Base-by-base conservation (phyloP, 257 asterid species). In the Solanum lycopersicoides region DNA sequence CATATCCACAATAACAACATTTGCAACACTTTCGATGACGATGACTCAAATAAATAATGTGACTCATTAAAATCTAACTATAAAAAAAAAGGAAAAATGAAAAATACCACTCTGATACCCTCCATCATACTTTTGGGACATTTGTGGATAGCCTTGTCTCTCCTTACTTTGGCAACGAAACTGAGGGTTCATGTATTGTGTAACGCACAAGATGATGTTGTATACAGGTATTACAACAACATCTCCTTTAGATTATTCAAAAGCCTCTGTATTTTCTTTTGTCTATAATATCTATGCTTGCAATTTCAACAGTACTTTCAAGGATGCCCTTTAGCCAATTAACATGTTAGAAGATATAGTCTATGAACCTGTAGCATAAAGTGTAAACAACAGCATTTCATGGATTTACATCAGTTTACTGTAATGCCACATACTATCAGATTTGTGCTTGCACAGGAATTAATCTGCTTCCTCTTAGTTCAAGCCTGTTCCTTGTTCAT, bases 111-210 rank as follows among this genome's bases (percentile, higher is more conserved):
- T 35, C 39, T 1, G 39, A 35, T 35, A 1, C 7, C 39, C 39
- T 35, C 39, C 39, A 35, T 35, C 39, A 35, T 35, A 0, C 39
- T 5, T 35, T 35, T 35, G 7, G 11, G 37, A 74, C 20, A 12
- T 74, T 74, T 41, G 4, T 74, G 2, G 50, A 74, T 5, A 11
- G 50, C 44, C 92, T 91, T 41, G 20, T 89, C 74, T 88, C 87
- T 4, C 91, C 91, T 34, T 39, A 53, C 35, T 69, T 86, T 86
- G 7, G 32, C 63, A 34, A 9, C 3, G 80, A 39, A 37, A 37
- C 50, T 21, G 82, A 37, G 82, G 80, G 20, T 37, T 53, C 3
- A 53, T 53, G 63, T 53, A 2, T 53, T 53, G 9, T 53, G 60
- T 5, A 23, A 53, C 16, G 60, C 23, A 53, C 23, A 53, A 16